These are phyloP conservation scores for Geotrichum reessii DNA, from an alignment of 1,139 yeast species.

Conservation along the genomic window DNA sequence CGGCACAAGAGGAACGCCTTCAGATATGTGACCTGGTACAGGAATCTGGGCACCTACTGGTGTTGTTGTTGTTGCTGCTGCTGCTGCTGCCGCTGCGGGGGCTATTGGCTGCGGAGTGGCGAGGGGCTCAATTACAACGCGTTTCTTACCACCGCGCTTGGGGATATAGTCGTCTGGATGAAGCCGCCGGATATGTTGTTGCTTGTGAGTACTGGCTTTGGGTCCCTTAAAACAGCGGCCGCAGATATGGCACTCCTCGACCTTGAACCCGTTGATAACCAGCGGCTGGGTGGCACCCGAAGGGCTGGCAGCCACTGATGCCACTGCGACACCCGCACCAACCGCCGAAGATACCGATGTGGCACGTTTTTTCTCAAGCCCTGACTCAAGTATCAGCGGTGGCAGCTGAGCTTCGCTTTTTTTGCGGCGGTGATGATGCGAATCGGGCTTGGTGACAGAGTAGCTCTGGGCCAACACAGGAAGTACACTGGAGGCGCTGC, in stretches of 20 bases:
- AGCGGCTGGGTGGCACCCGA: neutral
- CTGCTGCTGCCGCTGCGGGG: neutral
- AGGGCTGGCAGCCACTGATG: neutral
- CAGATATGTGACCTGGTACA: neutral
- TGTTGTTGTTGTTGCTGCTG: neutral
- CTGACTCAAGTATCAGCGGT: neutral
- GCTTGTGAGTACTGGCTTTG: slow-evolving; percentile 44
- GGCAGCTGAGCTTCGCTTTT: neutral
- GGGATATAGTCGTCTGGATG: slow-evolving; percentile 44
- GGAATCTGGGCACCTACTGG: neutral
- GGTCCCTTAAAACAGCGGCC: slow-evolving; percentile 44
- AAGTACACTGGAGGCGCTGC: neutral
- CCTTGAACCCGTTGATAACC: slow-evolving; percentile 25
- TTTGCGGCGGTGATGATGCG: neutral
- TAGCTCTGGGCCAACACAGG: neutral
- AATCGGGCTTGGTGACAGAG: neutral
- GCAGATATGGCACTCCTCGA: slow-evolving; percentile 41
- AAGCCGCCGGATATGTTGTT: slow-evolving; percentile 43
- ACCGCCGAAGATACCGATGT: slow-evolving; percentile 9
- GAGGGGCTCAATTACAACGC: slow-evolving; percentile 20
- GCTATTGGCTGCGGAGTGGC: neutral
- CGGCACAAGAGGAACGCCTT: neutral
- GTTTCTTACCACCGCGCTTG: slow-evolving; percentile 42
- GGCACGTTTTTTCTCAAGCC: neutral
- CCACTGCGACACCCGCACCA: slow-evolving; percentile 8